Base-by-base conservation (phyloP, 305 asterid genomes). In the Fraxinus nigra region DNA sequence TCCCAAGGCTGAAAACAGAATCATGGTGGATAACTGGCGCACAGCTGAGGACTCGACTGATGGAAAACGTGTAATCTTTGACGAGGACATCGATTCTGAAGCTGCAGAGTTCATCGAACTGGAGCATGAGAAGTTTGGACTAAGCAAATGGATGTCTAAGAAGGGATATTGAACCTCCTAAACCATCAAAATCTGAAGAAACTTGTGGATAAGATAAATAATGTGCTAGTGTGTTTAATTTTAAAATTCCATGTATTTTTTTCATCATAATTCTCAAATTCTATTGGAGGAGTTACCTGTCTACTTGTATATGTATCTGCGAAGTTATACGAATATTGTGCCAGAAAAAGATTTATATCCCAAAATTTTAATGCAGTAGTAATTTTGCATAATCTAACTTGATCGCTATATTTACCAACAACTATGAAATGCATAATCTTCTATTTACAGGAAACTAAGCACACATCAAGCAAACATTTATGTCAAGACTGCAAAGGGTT, bases 111-210 rank as follows among this genome's bases (percentile, higher is more conserved):
- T 89, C 83, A 87, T 89, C 69, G 22, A 24, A 16, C 10, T 51
- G 82, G 72, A 87, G 85, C 89, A 85, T 67, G 22, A 81, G 30
- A 89, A 65, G 81, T 84, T 89, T 65, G 78, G 80, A 54, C 78
- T 4, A 24, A 78, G 77, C 69, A 85, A 79, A 54, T 81, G 82
- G 87, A 80, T 35, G 81, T 78, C 90, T 8, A 78, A 73, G 40
- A 34, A 85, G 32, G 72, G 54, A 4, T 34, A 79, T 35, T 33
- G 9, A 51, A 65, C 2, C 20, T 16, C 33, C 6, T n/a, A 46
- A 61, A 22, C n/a, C 16, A 56, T 70, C 13, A 34, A 80, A 11
- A 32, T 38, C 73, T 54, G 24, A 43, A 43, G 78, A 26, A 26
- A 1, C 30, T 18, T n/a, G 0, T n/a, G n/a, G 63, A 16, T n/a